phyloP scores from a whole-genome alignment of 306 rosid species.

The Senna siamea region DNA sequence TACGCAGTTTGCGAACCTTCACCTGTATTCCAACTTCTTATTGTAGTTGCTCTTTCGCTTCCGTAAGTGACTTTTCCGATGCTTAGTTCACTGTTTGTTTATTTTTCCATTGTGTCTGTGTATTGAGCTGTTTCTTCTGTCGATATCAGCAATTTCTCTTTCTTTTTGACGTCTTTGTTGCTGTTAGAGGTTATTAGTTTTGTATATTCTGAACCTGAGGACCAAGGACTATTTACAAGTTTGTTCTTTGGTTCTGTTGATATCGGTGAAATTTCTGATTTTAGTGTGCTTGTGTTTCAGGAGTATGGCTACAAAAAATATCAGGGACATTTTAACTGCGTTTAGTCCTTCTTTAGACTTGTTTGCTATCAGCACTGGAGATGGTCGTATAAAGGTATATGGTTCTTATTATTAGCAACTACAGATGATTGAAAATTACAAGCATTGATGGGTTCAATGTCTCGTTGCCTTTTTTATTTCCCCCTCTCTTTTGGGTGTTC shows the following conservation, averaged over 20 bases:
- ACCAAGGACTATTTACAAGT: neutral
- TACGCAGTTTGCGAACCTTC: neutral
- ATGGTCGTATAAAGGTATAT: conserved; percentile 86
- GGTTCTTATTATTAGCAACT: neutral
- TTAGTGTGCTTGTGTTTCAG: conserved; percentile 9
- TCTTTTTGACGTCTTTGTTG: neutral
- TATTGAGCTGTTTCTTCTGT: neutral
- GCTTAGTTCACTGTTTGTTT: neutral
- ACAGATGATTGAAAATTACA: neutral
- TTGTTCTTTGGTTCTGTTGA: neutral
- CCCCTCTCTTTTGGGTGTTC: neutral
- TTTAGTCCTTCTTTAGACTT: conserved; percentile 79
- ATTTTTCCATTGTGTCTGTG: neutral
- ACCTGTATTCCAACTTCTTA: neutral
- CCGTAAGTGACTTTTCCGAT: neutral
- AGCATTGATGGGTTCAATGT: neutral
- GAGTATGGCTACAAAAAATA: conserved; percentile 53
- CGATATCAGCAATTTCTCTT: neutral
- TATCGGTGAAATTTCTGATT: neutral
- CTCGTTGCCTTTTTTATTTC: neutral
- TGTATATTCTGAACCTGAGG: neutral
- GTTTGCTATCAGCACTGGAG: conserved; percentile 82
- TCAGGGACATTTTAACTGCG: conserved; percentile 77
- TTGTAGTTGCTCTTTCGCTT: neutral
- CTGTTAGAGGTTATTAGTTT: neutral